A percentile compares a stretch with the other conserved stretches of the same genome.
These are phyloP conservation scores for Mrakia gelida DNA, from an alignment of 768 basidiomycete genomes.

Conservation along the genomic window DNA sequence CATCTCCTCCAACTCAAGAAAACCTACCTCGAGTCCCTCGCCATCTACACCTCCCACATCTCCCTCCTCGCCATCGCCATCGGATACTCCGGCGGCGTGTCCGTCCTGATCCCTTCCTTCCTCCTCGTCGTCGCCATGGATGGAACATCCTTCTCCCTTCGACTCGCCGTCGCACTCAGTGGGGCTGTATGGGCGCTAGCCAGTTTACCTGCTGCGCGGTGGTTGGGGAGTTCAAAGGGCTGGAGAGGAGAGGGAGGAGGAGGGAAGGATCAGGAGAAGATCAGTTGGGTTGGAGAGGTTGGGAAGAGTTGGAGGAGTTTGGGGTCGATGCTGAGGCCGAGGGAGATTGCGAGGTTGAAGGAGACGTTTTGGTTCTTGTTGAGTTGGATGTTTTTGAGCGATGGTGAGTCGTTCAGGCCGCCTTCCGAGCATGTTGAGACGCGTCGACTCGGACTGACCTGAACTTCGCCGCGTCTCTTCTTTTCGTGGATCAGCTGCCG, in stretches of 20 bases:
- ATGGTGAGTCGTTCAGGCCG: neutral
- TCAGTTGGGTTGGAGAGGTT: conserved; percentile 58
- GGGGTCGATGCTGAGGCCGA: conserved; percentile 66
- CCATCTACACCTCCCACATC: conserved; percentile 71
- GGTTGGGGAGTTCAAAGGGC: conserved; percentile 48
- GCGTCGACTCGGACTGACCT: neutral
- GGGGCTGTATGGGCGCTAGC: conserved; percentile 86
- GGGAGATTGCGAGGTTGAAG: conserved; percentile 65
- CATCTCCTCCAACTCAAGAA: neutral
- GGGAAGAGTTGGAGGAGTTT: conserved; percentile 69
- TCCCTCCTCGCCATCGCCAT: conserved; percentile 81
- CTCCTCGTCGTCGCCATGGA: conserved; percentile 56
- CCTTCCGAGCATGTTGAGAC: neutral
- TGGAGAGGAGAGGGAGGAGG: conserved; percentile 27
- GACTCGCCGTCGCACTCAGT: conserved; percentile 76
- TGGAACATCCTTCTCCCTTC: conserved; percentile 71
- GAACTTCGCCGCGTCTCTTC: neutral
- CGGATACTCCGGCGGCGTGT: conserved; percentile 66
- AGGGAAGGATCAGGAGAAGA: conserved; percentile 30
- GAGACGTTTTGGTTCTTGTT: conserved; percentile 85
- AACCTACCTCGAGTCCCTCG: conserved; percentile 52
- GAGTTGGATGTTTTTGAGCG: conserved; percentile 58
- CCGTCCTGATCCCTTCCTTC: conserved; percentile 62
- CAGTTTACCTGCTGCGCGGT: conserved; percentile 69
- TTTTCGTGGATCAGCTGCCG: conserved; percentile 50